phyloP scores from a whole-genome alignment of 192 early-diverging fungal species.

The Podila epigama region DNA sequence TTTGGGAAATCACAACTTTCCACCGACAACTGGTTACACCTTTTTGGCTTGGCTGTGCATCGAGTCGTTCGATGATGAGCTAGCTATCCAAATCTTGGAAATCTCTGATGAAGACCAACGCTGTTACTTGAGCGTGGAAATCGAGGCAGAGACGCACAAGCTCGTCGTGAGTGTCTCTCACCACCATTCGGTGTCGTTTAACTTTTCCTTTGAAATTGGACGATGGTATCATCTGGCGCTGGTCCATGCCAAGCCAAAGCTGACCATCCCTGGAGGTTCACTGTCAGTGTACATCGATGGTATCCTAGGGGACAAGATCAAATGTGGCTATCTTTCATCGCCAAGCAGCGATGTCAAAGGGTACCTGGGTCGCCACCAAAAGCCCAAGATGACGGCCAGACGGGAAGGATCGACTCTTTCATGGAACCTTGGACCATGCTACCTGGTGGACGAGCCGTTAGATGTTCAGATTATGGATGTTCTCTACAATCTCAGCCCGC shows the following conservation, averaged over 20 bases:
- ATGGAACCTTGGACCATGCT: slow-evolving; percentile 73
- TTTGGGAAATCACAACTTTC: slow-evolving; percentile 57
- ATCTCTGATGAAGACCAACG: slow-evolving; percentile 58
- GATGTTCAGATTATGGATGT: slow-evolving; percentile 67
- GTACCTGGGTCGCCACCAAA: slow-evolving; percentile 52
- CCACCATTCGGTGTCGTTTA: slow-evolving; percentile 55
- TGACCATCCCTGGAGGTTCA: slow-evolving; percentile 47
- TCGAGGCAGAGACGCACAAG: slow-evolving; percentile 55
- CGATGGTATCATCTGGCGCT: slow-evolving; percentile 75
- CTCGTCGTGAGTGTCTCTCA: slow-evolving; percentile 53
- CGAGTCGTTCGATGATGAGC: slow-evolving; percentile 58
- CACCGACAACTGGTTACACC: slow-evolving; percentile 65
- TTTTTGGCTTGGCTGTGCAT: slow-evolving; percentile 68
- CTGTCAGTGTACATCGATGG: slow-evolving; percentile 73
- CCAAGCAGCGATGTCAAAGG: slow-evolving; percentile 47
- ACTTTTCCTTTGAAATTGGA: slow-evolving; percentile 60
- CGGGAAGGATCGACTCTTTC: slow-evolving; percentile 45
- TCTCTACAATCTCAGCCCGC: slow-evolving; percentile 68
- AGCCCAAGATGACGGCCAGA: slow-evolving; percentile 39
- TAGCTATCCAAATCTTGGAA: slow-evolving; percentile 53
- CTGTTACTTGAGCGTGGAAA: slow-evolving; percentile 52
- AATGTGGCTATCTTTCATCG: slow-evolving; percentile 64
- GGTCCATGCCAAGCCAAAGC: slow-evolving; percentile 65
- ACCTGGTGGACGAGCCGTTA: slow-evolving; percentile 67
- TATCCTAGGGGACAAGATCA: slow-evolving; percentile 56